Evolutionary conservation across 2,329 filamentous ascomycete genomes (phyloP).

Genomic region (Beauveria medogensis): DNA sequence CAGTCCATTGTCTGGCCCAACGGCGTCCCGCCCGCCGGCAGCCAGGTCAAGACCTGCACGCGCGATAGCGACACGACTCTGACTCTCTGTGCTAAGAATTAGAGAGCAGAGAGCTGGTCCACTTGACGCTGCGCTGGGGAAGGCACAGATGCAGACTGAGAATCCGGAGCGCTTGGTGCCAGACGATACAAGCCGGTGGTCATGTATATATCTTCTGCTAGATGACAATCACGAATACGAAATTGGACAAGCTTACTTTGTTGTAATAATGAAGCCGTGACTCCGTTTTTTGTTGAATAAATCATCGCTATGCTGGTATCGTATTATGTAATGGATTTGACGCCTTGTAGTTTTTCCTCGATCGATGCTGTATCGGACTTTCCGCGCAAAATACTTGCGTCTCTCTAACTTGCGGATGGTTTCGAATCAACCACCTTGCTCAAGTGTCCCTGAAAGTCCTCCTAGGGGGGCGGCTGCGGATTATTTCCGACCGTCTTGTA

Average conservation of each 20-base stretch:
- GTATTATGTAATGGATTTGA: background rate
- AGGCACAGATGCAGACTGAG: too few species aligned
- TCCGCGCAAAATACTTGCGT: background rate
- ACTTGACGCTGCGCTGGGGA: background rate
- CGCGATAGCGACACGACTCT: conserved; percentile 25
- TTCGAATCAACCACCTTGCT: too few species aligned
- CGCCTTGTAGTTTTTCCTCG: background rate
- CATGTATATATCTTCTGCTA: background rate
- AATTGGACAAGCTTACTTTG: background rate
- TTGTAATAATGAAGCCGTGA: background rate
- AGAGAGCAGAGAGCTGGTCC: background rate
- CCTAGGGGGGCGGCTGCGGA: conserved; percentile 21
- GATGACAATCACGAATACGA: background rate
- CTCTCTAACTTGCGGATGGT: background rate
- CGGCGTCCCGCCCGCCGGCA: conserved; percentile 27
- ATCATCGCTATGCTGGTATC: conserved; percentile 10
- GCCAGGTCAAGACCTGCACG: conserved; percentile 30
- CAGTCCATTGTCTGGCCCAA: conserved; percentile 27
- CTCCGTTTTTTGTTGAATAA: background rate
- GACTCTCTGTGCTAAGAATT: conserved; percentile 24
- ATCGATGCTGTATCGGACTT: background rate
- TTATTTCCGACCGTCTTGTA: conserved; percentile 59
- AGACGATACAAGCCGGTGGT: background rate
- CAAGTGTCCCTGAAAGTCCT: too few species aligned
- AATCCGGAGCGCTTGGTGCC: too few species aligned